Base-by-base conservation (phyloP, 2,329 filamentous ascomycete genomes). In the Ascochyta pisi region DNA sequence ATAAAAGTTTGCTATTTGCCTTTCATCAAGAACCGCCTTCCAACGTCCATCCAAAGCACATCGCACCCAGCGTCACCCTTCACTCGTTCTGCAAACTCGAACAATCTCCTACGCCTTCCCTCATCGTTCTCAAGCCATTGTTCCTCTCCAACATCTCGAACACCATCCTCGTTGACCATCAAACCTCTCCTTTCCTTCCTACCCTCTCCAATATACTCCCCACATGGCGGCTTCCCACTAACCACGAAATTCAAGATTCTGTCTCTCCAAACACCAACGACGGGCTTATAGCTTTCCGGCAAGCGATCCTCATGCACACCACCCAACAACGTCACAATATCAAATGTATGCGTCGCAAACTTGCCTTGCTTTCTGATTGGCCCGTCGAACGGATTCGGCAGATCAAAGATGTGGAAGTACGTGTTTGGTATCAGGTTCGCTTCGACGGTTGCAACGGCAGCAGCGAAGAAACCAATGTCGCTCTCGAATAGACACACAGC, bases 341-440 rank as follows among this genome's bases (percentile, higher is more conserved):
- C 62, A n/a, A 64, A 64, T 8, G 60, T 64, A 22, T 64, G 60
- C 26, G 62, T 64, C 19, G 58, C 58, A 15, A 60, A 64, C 12
- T 38, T 39, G 7, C 60, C 60, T 35, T 57, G 50, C 37, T 54
- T 37, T 2, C 33, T 43, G 19, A 63, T 56, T 3, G 60, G 57
- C 6, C 60, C 62, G 2, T 52, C 40, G n/a, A 63, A 64, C 15
- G 55, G 60, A 42, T 64, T 49, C 4, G 55, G 60, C 6, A 63
- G 43, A n/a, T 64, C 55, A 48, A 64, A 64, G 33, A 63, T 24
- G 12, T 63, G 58, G 38, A 63, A 63, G 48, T 64, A 64, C 1
- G 60, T 63, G 3, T 61, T 42, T 13, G 53, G 41, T 10, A 63
- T 50, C 10, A 61, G 35, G 22, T 54, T 16, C 0, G 47, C 49